These are phyloP conservation scores for Syzygium aromaticum DNA, from an alignment of 345 rosid genomes.

Conservation along the genomic window DNA sequence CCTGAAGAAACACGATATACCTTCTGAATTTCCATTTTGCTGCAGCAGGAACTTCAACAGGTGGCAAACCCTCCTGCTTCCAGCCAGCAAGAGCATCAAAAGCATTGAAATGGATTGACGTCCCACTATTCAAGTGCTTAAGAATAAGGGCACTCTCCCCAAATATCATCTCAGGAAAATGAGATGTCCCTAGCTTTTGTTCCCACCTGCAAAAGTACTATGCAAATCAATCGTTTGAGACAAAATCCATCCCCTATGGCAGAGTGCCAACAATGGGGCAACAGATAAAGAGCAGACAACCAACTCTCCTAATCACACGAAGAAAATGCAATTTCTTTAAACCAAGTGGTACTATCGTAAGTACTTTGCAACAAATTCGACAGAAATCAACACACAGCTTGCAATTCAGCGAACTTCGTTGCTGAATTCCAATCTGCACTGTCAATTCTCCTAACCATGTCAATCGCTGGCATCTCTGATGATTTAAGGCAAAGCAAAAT, in stretches of 20 bases:
- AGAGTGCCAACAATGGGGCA: background rate
- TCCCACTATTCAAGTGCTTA: conserved; percentile 43
- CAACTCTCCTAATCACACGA: background rate
- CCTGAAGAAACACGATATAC: conserved; percentile 12
- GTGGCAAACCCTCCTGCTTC: conserved; percentile 80
- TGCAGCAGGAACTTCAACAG: conserved; percentile 95
- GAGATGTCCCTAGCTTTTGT: conserved; percentile 64
- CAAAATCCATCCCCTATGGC: background rate
- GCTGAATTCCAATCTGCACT: background rate
- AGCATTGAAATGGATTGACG: conserved; percentile 69
- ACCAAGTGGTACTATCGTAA: background rate
- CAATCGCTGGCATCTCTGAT: background rate
- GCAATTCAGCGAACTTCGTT: background rate
- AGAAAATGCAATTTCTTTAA: background rate
- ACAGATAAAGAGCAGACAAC: background rate
- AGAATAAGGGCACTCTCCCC: conserved; percentile 71
- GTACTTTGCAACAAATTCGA: background rate
- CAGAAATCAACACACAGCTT: background rate
- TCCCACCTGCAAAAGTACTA: conserved; percentile 59
- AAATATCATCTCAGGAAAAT: conserved; percentile 89
- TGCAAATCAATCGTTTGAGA: background rate
- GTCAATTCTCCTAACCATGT: background rate
- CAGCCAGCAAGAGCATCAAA: conserved; percentile 83
- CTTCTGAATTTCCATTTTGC: conserved; percentile 92
- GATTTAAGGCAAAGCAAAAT: background rate